These are phyloP conservation scores for Candida sithepensis DNA, from an alignment of 805 yeast genomes.

Conservation along the genomic window DNA sequence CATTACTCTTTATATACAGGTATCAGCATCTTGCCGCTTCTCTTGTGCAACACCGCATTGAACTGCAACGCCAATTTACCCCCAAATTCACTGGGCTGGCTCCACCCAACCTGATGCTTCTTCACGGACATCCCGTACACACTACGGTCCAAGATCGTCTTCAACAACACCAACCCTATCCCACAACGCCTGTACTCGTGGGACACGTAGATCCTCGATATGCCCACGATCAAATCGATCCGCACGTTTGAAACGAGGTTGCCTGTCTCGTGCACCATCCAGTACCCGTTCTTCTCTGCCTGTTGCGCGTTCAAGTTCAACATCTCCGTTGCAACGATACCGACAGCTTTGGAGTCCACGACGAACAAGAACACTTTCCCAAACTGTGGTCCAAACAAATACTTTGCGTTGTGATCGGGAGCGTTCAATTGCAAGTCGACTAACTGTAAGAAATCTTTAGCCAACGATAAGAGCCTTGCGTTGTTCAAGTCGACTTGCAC, in stretches of 20 bases:
- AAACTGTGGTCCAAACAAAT: conserved; percentile 19
- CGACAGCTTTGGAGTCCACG: conserved; percentile 43
- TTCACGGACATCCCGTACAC: conserved; percentile 47
- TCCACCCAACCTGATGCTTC: conserved; percentile 54
- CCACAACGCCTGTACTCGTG: conserved; percentile 45
- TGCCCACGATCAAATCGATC: conserved; percentile 40
- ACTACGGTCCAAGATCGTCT: conserved; percentile 39
- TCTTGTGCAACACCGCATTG: conserved; percentile 52
- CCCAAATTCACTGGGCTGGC: conserved; percentile 70
- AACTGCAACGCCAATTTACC: conserved; percentile 53
- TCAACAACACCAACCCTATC: conserved; percentile 43
- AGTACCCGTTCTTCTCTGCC: conserved; percentile 35
- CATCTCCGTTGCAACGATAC: conserved; percentile 50
- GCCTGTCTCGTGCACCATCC: conserved; percentile 59
- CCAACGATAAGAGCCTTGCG: conserved; percentile 31
- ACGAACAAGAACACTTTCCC: conserved; percentile 52
- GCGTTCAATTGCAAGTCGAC: conserved; percentile 64
- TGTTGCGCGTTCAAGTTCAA: conserved; percentile 25
- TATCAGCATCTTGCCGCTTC: conserved; percentile 44
- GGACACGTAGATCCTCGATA: conserved; percentile 47
- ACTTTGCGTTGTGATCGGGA: conserved; percentile 30
- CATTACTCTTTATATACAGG: conserved; percentile 42
- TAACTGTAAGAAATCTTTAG: conserved; percentile 42
- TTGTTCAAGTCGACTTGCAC: conserved; percentile 33
- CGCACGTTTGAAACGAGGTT: conserved; percentile 43